Conservation (phyloP, 805 yeast genomes). For the Scheffersomyces stipitis region DNA sequence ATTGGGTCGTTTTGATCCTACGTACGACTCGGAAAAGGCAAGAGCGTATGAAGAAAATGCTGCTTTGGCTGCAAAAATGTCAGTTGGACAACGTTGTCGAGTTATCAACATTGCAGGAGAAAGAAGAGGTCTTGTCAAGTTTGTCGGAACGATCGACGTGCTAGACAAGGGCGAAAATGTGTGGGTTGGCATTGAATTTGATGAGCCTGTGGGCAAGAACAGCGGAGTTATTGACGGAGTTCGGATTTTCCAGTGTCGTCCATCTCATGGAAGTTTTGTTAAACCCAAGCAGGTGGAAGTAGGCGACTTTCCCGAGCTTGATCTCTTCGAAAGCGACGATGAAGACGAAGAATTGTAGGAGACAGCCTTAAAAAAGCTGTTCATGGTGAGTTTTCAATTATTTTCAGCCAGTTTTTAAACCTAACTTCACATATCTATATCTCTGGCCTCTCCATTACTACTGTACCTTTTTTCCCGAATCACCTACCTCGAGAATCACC, state of each 20-base stretch:
- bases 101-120: slow-evolving; percentile 45
- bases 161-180: slow-evolving; percentile 47
- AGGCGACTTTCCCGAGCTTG: slow-evolving; percentile 61
- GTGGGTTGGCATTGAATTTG: slow-evolving; percentile 88
- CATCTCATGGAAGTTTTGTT: slow-evolving; percentile 74
- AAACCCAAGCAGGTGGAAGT: slow-evolving; percentile 66
- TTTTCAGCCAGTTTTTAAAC: too few relatives aligned
- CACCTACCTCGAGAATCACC: too few relatives aligned
- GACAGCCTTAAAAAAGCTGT: too few relatives aligned
- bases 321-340: slow-evolving; percentile 46
- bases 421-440: too few relatives aligned
- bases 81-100: slow-evolving; percentile 56
- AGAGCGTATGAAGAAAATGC: slow-evolving; percentile 29
- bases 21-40: slow-evolving; percentile 30
- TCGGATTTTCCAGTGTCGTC: slow-evolving; percentile 55
- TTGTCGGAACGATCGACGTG: slow-evolving; percentile 64
- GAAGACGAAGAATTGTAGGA: slow-evolving; percentile 15
- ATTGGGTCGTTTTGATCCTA: slow-evolving; percentile 73
- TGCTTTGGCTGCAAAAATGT: slow-evolving; percentile 23
- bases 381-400: too few relatives aligned
- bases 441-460: too few relatives aligned
- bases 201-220: slow-evolving; percentile 84
- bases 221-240: slow-evolving; percentile 70
- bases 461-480: too few relatives aligned
- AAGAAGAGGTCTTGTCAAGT: slow-evolving; percentile 71